Evolutionary conservation across 1,284 basidiomycete species (phyloP), one percentile per base, ranked within the genome.

Genomic region (Ustilago xerochloae): DNA sequence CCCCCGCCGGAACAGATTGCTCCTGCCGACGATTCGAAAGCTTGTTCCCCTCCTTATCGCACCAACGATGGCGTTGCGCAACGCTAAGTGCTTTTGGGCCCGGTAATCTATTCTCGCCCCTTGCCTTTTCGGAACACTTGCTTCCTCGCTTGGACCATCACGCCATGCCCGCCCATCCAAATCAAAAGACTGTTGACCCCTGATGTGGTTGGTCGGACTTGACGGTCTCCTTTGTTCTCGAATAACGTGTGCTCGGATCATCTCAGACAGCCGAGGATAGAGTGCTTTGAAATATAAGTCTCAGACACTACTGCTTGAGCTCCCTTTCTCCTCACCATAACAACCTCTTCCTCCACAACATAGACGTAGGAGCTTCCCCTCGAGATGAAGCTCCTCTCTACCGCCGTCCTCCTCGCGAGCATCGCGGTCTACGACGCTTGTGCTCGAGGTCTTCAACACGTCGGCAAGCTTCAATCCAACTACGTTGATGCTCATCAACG

Each of bases 391-490:
- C 46, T 72, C 8, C 35, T 72, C n/a, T 28, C 63, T 12, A 24
- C 55, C 13, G 51, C 53, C 9, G 29, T 67, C 13, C 28, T 72
- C 22, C 63, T 72, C 12, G 60, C 60, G 4, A 29, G 51, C 3
- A 47, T 48, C n/a, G 63, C 63, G 7, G 60, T 72, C 36, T 53
- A 56, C 63, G 60, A 66, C 47, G 55, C 60, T 13, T 59, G 55
- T 43, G 69, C 63, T 16, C 69, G 69, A 18, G 63, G 69, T 24
- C 43, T 72, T 12, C 55, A 72, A 18, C 69, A 72, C 26, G 69
- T 72, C 24, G 69, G 69, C 46, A 72, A 65, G 30, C 54, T 61
- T 32, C 32, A 67, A 16, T 56, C 63, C 32, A 39, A 53, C 63
- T 66, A 67, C 32, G 22, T 51, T 36, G 63, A 66, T 29, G 48